Conservation (phyloP, 768 basidiomycete species). For the Lactarius quietus region DNA sequence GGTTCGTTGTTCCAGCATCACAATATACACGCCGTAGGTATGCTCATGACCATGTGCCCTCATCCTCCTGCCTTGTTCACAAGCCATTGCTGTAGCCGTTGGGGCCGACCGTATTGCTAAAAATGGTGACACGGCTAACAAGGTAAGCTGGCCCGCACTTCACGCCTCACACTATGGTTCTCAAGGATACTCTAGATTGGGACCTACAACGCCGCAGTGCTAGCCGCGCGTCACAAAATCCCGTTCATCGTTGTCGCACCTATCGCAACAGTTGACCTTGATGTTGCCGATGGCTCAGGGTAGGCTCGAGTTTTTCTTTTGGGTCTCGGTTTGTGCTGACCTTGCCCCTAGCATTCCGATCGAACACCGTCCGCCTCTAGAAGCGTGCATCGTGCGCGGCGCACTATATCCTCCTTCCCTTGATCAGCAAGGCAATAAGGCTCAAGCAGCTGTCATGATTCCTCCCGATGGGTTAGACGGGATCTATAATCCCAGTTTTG, state of each 20-base stretch:
- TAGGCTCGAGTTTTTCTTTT: conserved; percentile 29
- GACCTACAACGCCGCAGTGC: conserved; percentile 93
- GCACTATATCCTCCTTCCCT: conserved; percentile 55
- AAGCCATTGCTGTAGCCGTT: conserved; percentile 48
- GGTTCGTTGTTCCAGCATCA: conserved; percentile 91
- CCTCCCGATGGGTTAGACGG: conserved; percentile 55
- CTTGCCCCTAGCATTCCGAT: conserved; percentile 66
- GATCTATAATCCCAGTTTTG: conserved; percentile 94
- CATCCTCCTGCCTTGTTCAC: neutral
- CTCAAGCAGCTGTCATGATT: conserved; percentile 79
- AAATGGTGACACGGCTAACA: conserved; percentile 98
- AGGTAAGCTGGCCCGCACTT: conserved; percentile 42
- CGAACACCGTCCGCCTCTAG: conserved; percentile 83
- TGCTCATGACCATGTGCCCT: conserved; percentile 26
- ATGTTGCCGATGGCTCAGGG: conserved; percentile 65
- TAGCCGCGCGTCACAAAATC: conserved; percentile 82
- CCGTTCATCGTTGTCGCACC: conserved; percentile 95
- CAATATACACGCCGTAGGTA: conserved; percentile 77
- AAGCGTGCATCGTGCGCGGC: conserved; percentile 87
- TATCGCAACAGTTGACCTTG: conserved; percentile 86
- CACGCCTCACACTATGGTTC: neutral
- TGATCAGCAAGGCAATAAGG: conserved; percentile 41
- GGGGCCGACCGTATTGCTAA: conserved; percentile 86
- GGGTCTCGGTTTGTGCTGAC: neutral
- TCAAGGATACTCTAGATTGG: conserved; percentile 51